Evolutionary conservation across 2,329 filamentous ascomycete genomes (phyloP).

Genomic region (Colletotrichum chrysophilum): DNA sequence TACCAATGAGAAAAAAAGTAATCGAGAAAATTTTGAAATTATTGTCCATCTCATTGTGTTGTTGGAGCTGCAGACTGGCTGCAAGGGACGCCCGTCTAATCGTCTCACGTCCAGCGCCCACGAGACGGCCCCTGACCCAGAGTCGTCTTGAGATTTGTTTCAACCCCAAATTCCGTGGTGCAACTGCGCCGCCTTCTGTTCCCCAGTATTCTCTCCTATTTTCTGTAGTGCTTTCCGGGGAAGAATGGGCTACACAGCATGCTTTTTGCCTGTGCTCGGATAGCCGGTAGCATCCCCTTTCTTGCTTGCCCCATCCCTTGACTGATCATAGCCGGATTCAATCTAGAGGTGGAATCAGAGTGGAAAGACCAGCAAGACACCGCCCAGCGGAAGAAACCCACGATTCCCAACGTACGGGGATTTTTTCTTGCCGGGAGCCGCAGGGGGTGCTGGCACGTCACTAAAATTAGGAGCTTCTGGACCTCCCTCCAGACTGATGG

Average conservation of each 20-base stretch:
- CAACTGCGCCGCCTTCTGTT: background rate
- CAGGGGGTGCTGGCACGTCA: conserved; percentile 4
- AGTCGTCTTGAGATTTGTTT: conserved; percentile 3
- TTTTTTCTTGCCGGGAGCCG: background rate
- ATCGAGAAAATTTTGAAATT: background rate
- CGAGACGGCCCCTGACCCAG: background rate
- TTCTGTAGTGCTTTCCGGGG: background rate
- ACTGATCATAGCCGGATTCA: background rate
- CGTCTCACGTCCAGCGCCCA: background rate
- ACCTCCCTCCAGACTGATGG: background rate
- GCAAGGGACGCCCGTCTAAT: background rate
- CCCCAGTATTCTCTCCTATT: background rate
- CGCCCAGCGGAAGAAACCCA: background rate
- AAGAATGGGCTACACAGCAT: background rate
- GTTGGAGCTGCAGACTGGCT: background rate
- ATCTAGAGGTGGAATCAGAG: background rate
- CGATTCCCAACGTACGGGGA: background rate
- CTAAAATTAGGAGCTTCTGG: conserved; percentile 14
- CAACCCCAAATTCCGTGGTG: background rate
- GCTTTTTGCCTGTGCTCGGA: background rate
- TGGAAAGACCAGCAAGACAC: background rate
- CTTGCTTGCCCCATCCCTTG: background rate
- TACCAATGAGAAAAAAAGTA: background rate
- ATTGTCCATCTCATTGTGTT: background rate
- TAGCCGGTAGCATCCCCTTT: background rate